These are phyloP conservation scores for Candida verbasci DNA, from an alignment of 805 yeast species.

Conservation along the genomic window DNA sequence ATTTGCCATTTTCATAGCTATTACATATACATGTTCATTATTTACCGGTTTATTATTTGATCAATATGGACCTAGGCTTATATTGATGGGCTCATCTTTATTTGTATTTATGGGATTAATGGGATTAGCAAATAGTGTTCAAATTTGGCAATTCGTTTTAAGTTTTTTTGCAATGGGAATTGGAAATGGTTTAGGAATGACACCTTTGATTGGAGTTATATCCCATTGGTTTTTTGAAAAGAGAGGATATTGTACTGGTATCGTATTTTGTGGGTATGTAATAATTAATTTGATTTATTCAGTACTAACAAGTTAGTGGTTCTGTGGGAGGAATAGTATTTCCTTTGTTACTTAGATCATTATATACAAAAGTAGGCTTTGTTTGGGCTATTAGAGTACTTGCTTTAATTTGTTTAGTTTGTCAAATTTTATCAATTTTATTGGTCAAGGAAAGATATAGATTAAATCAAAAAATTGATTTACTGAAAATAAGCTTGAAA, in stretches of 20 bases:
- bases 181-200: conserved; percentile 57
- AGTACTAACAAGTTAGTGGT: no score
- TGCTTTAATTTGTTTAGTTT: conserved; percentile 26
- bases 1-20: conserved; percentile 51
- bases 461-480: background rate
- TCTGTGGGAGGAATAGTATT: conserved; percentile 61
- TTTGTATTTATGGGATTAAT: conserved; percentile 47
- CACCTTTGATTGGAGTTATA: conserved; percentile 58
- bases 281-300: no score
- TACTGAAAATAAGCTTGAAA: conserved; percentile 3
- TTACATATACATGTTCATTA: conserved; percentile 46
- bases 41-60: conserved; percentile 62
- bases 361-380: conserved; percentile 47
- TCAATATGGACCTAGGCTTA: conserved; percentile 47
- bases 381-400: conserved; percentile 56
- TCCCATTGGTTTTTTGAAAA: conserved; percentile 61
- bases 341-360: conserved; percentile 48
- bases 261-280: conserved; percentile 66
- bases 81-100: conserved; percentile 39
- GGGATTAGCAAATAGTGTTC: conserved; percentile 51
- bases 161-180: conserved; percentile 54
- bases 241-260: conserved; percentile 54
- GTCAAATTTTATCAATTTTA: conserved; percentile 17
- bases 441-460: conserved; percentile 25
- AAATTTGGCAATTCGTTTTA: conserved; percentile 57